Percentiles rank a stretch among this genome's conserved stretches.
These are phyloP conservation scores for Aspergillus flavus DNA, from an alignment of 2,329 filamentous ascomycete genomes.

Conservation along the genomic window DNA sequence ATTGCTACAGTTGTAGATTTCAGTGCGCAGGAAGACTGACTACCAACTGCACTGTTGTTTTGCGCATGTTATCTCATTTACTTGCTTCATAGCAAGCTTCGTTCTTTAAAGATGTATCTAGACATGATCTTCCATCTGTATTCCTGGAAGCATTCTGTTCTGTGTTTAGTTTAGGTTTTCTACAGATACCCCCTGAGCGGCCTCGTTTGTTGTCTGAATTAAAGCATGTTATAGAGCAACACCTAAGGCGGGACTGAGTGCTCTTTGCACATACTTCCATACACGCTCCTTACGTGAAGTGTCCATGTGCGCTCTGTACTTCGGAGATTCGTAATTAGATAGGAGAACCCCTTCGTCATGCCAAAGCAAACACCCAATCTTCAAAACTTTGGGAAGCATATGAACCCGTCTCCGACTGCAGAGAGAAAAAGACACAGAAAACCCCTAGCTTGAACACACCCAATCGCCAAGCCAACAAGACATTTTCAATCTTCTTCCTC, in stretches of 20 bases:
- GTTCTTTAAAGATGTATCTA: not conserved
- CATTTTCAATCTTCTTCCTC: not conserved
- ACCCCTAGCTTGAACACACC: not conserved
- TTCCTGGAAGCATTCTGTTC: not conserved
- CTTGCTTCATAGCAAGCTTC: not conserved
- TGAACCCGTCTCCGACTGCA: not conserved
- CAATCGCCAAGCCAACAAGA: not conserved
- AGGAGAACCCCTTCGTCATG: not conserved
- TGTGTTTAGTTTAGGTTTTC: slow-evolving; percentile 10
- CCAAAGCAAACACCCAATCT: not conserved
- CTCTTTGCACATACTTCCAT: not conserved
- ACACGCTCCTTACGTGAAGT: not conserved
- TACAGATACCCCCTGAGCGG: slow-evolving; percentile 26
- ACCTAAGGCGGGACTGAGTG: not conserved
- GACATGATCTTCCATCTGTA: not conserved
- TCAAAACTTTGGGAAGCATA: not conserved
- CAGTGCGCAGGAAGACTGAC: not conserved
- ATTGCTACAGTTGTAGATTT: not conserved
- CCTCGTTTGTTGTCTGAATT: slow-evolving; percentile 8
- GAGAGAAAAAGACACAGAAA: not conserved
- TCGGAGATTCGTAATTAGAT: not conserved
- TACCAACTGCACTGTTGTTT: not conserved
- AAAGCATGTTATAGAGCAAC: not conserved
- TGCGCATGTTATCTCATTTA: not conserved
- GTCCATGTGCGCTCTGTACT: not conserved